Evolutionary conservation across 192 early-diverging fungal genomes (phyloP).

Genomic region (Backusella sp.): DNA sequence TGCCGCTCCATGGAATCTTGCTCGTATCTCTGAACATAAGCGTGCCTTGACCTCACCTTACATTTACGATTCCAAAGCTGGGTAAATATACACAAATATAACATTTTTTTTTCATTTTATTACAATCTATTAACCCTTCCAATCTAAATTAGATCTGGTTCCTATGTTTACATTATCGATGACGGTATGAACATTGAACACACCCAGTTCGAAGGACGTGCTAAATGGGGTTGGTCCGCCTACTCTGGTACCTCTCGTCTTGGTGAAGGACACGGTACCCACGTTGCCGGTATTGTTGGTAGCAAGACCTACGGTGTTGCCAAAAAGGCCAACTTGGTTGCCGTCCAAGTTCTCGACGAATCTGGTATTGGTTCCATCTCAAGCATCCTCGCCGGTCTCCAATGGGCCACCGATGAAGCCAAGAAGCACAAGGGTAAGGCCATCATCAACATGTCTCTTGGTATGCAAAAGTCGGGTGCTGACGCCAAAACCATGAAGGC

Average conservation of each 20-base stretch:
- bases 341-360: slow-evolving; percentile 67
- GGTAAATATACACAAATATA: slow-evolving; percentile 11
- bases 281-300: slow-evolving; percentile 68
- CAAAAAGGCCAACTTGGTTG: slow-evolving; percentile 64
- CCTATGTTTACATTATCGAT: slow-evolving; percentile 63
- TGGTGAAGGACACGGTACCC: slow-evolving; percentile 57
- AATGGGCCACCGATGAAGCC: slow-evolving; percentile 32
- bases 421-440: slow-evolving; percentile 34
- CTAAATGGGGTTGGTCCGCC: slow-evolving; percentile 48
- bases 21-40: slow-evolving; percentile 75
- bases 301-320: slow-evolving; percentile 67
- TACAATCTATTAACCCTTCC: too few species aligned
- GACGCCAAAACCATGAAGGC: slow-evolving; percentile 48
- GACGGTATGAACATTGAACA: slow-evolving; percentile 58
- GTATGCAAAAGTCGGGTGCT: slow-evolving; percentile 41
- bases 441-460: slow-evolving; percentile 78
- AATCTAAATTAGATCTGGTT: slow-evolving; percentile 28
- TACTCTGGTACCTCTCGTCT: background rate
- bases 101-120: too few species aligned
- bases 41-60: slow-evolving; percentile 13
- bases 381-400: slow-evolving; percentile 42
- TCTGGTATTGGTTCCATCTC: slow-evolving; percentile 56
- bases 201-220: slow-evolving; percentile 74
- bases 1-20: slow-evolving; percentile 82
- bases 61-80: slow-evolving; percentile 17